phyloP scores from a whole-genome alignment of 495 filamentous ascomycete species.

The Neurospora tetraspora region DNA sequence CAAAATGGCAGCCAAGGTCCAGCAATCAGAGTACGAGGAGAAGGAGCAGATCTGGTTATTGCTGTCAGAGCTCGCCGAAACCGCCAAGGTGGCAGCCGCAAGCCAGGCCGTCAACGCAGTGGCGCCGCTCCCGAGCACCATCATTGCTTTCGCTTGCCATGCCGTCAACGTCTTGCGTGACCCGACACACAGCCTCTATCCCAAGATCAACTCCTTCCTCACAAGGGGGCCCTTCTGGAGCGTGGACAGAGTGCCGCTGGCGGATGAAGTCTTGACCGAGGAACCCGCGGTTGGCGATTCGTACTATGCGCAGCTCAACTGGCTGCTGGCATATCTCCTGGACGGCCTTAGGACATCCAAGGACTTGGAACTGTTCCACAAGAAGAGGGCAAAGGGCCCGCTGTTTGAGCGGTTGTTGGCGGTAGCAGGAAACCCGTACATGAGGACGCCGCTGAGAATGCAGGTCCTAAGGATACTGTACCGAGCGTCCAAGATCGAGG shows the following conservation, averaged over 20 bases:
- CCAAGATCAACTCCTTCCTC: slow-evolving; percentile 78
- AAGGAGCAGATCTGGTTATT: slow-evolving; percentile 67
- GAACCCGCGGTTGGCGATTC: slow-evolving; percentile 63
- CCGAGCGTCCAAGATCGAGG: slow-evolving; percentile 58
- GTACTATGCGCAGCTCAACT: slow-evolving; percentile 65
- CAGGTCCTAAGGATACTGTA: slow-evolving; percentile 67
- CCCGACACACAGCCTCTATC: slow-evolving; percentile 75
- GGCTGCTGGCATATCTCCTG: slow-evolving; percentile 70
- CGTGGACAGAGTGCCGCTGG: slow-evolving; percentile 62
- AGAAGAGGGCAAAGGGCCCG: slow-evolving; percentile 39
- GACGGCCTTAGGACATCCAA: slow-evolving; percentile 42
- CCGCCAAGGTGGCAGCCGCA: slow-evolving; percentile 28
- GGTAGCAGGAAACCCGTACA: slow-evolving; percentile 56
- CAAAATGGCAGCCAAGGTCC: slow-evolving; percentile 54
- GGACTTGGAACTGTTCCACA: slow-evolving; percentile 79
- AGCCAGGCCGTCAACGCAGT: slow-evolving; percentile 37
- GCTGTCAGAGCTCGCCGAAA: slow-evolving; percentile 67
- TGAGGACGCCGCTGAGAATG: slow-evolving; percentile 46
- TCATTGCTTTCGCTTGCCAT: slow-evolving; percentile 62
- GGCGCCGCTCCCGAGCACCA: slow-evolving; percentile 58
- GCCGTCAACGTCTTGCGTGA: slow-evolving; percentile 58
- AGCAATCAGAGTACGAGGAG: slow-evolving; percentile 63
- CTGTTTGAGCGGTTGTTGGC: slow-evolving; percentile 71
- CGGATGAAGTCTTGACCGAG: slow-evolving; percentile 60
- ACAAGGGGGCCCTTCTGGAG: slow-evolving; percentile 66